phyloP scores from a whole-genome alignment of 805 yeast species.

The Peterozyma xylosa region DNA sequence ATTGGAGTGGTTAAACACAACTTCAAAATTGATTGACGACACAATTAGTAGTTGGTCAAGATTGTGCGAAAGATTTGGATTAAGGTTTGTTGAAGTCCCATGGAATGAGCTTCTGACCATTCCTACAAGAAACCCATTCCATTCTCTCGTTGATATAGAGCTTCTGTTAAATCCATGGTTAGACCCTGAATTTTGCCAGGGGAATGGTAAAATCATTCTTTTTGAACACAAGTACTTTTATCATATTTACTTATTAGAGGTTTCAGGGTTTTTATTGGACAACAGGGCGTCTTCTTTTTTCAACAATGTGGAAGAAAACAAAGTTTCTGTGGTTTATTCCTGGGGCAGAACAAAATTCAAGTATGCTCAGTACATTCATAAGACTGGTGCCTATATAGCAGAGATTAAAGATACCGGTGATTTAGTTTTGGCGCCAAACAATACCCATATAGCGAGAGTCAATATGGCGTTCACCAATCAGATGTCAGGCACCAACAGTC shows the following conservation, averaged over 20 bases:
- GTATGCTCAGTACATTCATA: constrained; percentile 84
- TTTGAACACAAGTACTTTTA: constrained; percentile 58
- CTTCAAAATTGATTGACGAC: constrained; percentile 80
- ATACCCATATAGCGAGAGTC: constrained; percentile 70
- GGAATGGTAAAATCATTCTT: constrained; percentile 27
- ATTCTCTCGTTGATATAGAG: constrained; percentile 67
- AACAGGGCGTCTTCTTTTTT: constrained; percentile 66
- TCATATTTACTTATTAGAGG: constrained; percentile 66
- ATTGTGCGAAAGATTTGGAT: constrained; percentile 78
- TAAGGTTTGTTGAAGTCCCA: constrained; percentile 80
- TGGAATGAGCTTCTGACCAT: constrained; percentile 79
- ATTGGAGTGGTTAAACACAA: constrained; percentile 87
- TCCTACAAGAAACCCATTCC: constrained; percentile 78
- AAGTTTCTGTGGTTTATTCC: constrained; percentile 68
- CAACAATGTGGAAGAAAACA: constrained; percentile 30
- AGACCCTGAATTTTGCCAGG: constrained; percentile 42
- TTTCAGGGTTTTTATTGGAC: constrained; percentile 73
- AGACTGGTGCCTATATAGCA: constrained; percentile 82
- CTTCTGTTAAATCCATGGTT: constrained; percentile 68
- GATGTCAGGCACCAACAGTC: neutral
- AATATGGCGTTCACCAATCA: constrained; percentile 29
- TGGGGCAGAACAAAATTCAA: constrained; percentile 88
- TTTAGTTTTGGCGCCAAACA: constrained; percentile 79
- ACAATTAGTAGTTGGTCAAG: constrained; percentile 71
- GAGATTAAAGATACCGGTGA: constrained; percentile 77